A percentile compares a stretch with the other conserved stretches of the same genome.
Conservation (phyloP, 495 filamentous ascomycete genomes). For the Lindgomyces ingoldianus region DNA sequence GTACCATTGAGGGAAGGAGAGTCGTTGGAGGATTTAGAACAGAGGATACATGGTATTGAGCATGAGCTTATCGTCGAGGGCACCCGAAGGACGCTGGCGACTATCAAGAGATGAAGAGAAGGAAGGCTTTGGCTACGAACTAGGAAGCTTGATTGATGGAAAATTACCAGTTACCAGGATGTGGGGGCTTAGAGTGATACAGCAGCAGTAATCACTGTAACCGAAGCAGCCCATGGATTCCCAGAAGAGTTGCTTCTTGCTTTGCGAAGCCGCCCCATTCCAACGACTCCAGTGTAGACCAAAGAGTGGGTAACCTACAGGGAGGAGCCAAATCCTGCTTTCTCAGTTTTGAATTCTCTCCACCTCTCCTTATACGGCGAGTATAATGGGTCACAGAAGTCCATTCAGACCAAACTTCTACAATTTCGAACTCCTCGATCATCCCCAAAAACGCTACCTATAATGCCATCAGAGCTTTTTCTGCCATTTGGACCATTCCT, state of each 20-base stretch:
- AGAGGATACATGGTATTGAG: constrained; percentile 44
- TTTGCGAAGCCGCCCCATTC: not conserved
- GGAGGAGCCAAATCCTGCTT: not conserved
- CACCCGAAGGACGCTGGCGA: constrained; percentile 35
- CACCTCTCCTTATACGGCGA: too few species aligned
- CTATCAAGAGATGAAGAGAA: constrained; percentile 11
- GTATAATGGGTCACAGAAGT: too few species aligned
- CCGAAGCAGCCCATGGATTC: not conserved
- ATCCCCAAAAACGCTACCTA: too few species aligned
- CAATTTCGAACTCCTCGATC: too few species aligned
- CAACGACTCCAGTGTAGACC: not conserved
- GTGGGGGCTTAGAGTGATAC: not conserved
- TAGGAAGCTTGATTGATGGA: not conserved
- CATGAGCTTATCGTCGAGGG: constrained; percentile 44
- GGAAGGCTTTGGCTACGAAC: not conserved
- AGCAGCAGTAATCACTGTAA: not conserved
- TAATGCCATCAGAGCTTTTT: too few species aligned
- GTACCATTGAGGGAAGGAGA: constrained; percentile 65
- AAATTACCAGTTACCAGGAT: not conserved
- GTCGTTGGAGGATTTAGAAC: constrained; percentile 36
- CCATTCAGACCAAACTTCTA: too few species aligned
- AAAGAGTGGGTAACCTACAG: not conserved
- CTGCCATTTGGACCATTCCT: too few species aligned
- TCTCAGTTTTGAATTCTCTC: too few species aligned
- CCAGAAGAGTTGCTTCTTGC: not conserved